A percentile compares a stretch with the other conserved stretches of the same genome.
These are phyloP conservation scores for Atkinsonella texensis DNA, from an alignment of 2,329 filamentous ascomycete species.

Conservation along the genomic window DNA sequence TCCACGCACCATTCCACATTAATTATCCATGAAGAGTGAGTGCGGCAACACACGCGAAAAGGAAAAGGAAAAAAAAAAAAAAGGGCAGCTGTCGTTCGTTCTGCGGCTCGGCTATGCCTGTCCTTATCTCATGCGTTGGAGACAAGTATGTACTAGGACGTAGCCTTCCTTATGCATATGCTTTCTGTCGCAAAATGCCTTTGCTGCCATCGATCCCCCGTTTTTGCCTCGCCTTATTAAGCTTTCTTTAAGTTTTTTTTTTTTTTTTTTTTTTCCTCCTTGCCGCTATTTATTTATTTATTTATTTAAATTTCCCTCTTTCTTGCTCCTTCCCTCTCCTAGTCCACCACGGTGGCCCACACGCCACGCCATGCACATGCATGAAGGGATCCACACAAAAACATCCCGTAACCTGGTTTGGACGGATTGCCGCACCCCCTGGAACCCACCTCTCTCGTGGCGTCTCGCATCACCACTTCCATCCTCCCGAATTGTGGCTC, in stretches of 20 bases:
- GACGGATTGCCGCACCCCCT: background rate
- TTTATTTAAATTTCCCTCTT: no score
- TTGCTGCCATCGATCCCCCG: no score
- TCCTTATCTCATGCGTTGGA: no score
- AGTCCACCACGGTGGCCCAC: background rate
- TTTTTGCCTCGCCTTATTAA: background rate
- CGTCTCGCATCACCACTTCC: slow-evolving; percentile 6
- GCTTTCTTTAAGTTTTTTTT: background rate
- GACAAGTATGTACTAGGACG: no score
- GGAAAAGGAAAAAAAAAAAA: no score
- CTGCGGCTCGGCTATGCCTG: no score
- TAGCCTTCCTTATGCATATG: no score
- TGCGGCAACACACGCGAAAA: background rate
- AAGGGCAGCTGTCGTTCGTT: no score
- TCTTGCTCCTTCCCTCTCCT: background rate
- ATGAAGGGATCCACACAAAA: slow-evolving; percentile 3
- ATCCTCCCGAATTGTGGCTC: slow-evolving; percentile 3
- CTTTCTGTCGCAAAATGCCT: no score
- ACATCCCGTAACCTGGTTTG: background rate
- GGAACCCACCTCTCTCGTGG: slow-evolving; percentile 5
- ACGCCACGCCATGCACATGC: slow-evolving; percentile 1
- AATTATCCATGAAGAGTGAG: background rate
- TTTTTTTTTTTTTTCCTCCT: background rate
- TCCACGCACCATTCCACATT: background rate
- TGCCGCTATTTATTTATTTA: background rate